Conservation (phyloP, 2,329 filamentous ascomycete species). For the Cladosporium oxysporum region DNA sequence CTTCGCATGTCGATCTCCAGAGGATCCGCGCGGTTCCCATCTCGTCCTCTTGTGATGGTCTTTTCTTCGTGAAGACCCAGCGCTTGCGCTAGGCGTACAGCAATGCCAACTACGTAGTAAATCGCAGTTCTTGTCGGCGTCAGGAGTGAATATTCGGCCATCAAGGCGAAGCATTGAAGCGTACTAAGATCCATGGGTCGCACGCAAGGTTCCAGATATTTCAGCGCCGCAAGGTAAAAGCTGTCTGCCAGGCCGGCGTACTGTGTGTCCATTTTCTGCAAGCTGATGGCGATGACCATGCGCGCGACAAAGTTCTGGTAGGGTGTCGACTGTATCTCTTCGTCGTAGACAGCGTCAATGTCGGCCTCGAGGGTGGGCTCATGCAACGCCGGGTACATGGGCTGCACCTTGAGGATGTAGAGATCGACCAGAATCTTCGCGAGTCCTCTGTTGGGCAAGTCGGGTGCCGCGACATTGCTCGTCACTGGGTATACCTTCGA, state of each 20-base stretch:
- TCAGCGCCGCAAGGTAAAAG: slow-evolving; percentile 89
- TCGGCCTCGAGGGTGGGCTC: slow-evolving; percentile 76
- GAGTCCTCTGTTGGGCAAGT: slow-evolving; percentile 71
- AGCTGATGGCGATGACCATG: slow-evolving; percentile 90
- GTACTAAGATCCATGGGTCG: slow-evolving; percentile 88
- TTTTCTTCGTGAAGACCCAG: slow-evolving; percentile 86
- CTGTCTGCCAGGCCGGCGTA: slow-evolving; percentile 94
- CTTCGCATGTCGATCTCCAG: slow-evolving; percentile 87
- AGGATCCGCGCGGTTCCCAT: slow-evolving; percentile 63
- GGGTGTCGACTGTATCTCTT: slow-evolving; percentile 64
- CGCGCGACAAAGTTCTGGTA: slow-evolving; percentile 86
- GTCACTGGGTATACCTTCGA: slow-evolving; percentile 88
- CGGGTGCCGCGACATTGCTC: slow-evolving; percentile 77
- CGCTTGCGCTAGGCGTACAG: slow-evolving; percentile 84
- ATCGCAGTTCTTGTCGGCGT: slow-evolving; percentile 90
- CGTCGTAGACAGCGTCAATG: slow-evolving; percentile 77
- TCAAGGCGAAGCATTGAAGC: slow-evolving; percentile 82
- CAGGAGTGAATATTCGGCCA: slow-evolving; percentile 87
- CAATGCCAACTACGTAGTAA: slow-evolving; percentile 89
- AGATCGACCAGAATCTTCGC: slow-evolving; percentile 79
- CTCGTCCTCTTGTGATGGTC: slow-evolving; percentile 69
- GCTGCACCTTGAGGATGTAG: slow-evolving; percentile 85
- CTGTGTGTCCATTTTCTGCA: slow-evolving; percentile 85
- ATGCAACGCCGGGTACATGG: slow-evolving; percentile 84
- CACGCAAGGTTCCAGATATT: slow-evolving; percentile 78